These are phyloP conservation scores for Phytophthora foliorum DNA, from an alignment of 352 stramenopile genomes.

Conservation along the genomic window DNA sequence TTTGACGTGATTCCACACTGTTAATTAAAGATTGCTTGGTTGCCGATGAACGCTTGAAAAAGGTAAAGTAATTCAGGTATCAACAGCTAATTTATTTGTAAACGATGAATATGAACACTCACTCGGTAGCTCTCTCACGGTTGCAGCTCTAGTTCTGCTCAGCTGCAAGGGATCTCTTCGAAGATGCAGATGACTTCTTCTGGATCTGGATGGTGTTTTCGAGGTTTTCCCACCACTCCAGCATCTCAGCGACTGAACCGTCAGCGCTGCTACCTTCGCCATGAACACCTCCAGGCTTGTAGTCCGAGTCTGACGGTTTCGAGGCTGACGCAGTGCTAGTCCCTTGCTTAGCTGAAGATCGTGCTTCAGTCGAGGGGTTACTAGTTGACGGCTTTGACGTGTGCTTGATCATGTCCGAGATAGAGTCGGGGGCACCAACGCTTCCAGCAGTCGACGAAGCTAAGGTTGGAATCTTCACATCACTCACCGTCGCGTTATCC, in stretches of 20 bases:
- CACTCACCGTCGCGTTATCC: conserved; percentile 33
- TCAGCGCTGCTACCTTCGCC: conserved; percentile 19
- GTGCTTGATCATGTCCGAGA: conserved; percentile 33
- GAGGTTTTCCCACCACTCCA: conserved; percentile 43
- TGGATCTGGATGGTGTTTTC: conserved; percentile 36
- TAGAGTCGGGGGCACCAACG: conserved; percentile 18
- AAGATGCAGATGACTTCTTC: conserved; percentile 2
- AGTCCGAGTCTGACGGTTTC: conserved; percentile 14
- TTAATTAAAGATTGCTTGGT: too few species aligned
- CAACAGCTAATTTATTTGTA: conserved; percentile 27
- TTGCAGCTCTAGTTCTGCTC: conserved; percentile 8
- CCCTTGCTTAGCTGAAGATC: conserved; percentile 14
- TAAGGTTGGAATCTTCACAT: conserved; percentile 47
- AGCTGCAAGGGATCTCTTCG: conserved; percentile 6
- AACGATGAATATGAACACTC: conserved; percentile 8
- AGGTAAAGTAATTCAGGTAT: conserved; percentile 1
- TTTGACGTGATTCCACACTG: too few species aligned
- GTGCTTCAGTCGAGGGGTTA: conserved; percentile 10
- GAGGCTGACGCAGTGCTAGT: not conserved
- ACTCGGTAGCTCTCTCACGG: not conserved
- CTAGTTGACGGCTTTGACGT: conserved; percentile 16
- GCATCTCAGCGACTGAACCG: conserved; percentile 15
- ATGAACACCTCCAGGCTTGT: conserved; percentile 46
- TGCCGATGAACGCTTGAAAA: not conserved
- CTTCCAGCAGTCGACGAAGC: conserved; percentile 22